Conservation (phyloP, 2,329 filamentous ascomycete genomes). For the Knufia fluminis region DNA sequence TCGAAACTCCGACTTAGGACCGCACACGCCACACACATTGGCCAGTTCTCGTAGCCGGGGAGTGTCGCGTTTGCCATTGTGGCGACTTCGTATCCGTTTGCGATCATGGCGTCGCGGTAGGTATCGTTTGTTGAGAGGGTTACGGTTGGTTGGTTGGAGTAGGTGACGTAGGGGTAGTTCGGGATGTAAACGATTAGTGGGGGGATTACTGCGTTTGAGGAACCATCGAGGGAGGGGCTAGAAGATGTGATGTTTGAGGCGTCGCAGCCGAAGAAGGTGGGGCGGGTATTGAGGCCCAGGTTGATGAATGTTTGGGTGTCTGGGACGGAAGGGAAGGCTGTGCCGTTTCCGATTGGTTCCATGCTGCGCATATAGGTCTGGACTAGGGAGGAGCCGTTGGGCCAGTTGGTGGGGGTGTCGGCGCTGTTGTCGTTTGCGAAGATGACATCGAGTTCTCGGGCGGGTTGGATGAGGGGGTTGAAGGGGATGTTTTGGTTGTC, state of each 20-base stretch:
- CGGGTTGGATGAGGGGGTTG: slow-evolving; percentile 64
- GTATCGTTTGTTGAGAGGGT: slow-evolving; percentile 19
- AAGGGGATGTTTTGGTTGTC: slow-evolving; percentile 72
- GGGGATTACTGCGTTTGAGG: slow-evolving; percentile 31
- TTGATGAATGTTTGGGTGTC: slow-evolving; percentile 71
- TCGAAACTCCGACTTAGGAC: slow-evolving; percentile 67
- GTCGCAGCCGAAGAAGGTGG: slow-evolving; percentile 75
- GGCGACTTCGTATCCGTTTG: slow-evolving; percentile 75
- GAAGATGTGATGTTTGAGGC: slow-evolving; percentile 50
- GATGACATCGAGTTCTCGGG: slow-evolving; percentile 66
- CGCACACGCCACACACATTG: slow-evolving; percentile 78
- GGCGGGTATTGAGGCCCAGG: slow-evolving; percentile 61
- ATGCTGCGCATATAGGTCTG: slow-evolving; percentile 63
- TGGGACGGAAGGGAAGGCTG: slow-evolving; percentile 62
- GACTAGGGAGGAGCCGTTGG: slow-evolving; percentile 65
- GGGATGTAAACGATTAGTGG: slow-evolving; percentile 83
- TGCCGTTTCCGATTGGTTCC: slow-evolving; percentile 53
- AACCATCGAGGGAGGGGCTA: not conserved
- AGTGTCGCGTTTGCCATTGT: slow-evolving; percentile 74
- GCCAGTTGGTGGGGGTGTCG: slow-evolving; percentile 61
- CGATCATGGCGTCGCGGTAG: slow-evolving; percentile 69
- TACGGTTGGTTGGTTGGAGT: slow-evolving; percentile 58
- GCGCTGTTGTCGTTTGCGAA: slow-evolving; percentile 72
- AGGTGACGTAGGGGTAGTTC: slow-evolving; percentile 67
- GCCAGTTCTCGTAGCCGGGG: slow-evolving; percentile 56